These are phyloP conservation scores for Plasmopara viticola DNA, from an alignment of 352 stramenopile species.

Conservation along the genomic window DNA sequence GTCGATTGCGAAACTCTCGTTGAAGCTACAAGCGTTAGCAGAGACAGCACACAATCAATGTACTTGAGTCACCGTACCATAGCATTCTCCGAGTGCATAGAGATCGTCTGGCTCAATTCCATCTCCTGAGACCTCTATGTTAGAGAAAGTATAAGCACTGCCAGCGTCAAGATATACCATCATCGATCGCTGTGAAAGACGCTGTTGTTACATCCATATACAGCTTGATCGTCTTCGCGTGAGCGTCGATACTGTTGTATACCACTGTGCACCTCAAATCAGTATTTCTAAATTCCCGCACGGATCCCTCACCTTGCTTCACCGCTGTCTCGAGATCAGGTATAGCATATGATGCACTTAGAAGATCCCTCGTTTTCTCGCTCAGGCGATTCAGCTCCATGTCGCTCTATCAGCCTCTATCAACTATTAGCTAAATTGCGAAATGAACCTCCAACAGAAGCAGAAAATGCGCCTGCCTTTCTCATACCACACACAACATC, in stretches of 20 bases:
- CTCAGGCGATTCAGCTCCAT: conserved; percentile 29
- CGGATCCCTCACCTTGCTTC: conserved; percentile 47
- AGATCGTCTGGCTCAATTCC: conserved; percentile 52
- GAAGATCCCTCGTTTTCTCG: conserved; percentile 31
- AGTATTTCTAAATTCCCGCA: not conserved
- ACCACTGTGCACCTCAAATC: conserved; percentile 32
- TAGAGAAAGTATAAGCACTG: not conserved
- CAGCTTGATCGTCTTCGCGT: conserved; percentile 40
- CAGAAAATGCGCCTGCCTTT: conserved; percentile 14
- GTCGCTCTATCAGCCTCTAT: conserved; percentile 5
- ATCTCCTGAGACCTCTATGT: conserved; percentile 29
- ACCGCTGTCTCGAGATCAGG: conserved; percentile 52
- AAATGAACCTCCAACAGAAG: conserved; percentile 5
- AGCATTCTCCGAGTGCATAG: conserved; percentile 37
- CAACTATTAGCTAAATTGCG: conserved; percentile 4
- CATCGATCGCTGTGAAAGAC: conserved; percentile 60
- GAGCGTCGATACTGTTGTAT: conserved; percentile 69
- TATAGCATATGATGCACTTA: conserved; percentile 55
- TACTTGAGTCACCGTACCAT: conserved; percentile 22
- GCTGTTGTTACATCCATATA: conserved; percentile 33
- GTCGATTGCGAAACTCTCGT: conserved; percentile 17
- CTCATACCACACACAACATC: conserved; percentile 3
- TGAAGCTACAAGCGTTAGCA: conserved; percentile 27
- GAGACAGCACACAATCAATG: not conserved
- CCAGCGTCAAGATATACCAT: conserved; percentile 31